Conservation (phyloP, 2,329 filamentous ascomycete genomes). For the Cyanodermella asteris region DNA sequence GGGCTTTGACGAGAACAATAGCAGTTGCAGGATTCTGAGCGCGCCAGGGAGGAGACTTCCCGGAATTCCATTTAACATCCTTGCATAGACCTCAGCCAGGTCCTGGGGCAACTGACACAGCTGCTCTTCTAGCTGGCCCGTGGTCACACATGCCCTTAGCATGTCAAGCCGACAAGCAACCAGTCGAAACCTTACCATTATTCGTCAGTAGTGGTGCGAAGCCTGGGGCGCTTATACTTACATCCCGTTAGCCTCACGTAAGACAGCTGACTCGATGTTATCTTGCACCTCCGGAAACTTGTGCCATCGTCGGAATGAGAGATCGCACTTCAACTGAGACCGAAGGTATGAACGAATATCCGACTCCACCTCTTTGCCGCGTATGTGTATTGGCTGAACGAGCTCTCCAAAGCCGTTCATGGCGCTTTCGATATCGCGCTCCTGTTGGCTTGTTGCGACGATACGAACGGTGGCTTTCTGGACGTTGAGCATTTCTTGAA, state of each 20-base stretch:
- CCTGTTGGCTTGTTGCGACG: conserved; percentile 3
- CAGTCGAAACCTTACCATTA: conserved; percentile 7
- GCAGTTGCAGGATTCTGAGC: conserved; percentile 10
- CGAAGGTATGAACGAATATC: conserved; percentile 4
- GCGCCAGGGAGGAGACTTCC: conserved; percentile 7
- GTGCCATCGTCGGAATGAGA: neutral
- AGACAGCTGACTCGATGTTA: conserved; percentile 1
- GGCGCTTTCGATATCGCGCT: conserved; percentile 2
- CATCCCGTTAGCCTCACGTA: neutral
- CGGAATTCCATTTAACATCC: conserved; percentile 9
- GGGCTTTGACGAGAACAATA: conserved; percentile 10
- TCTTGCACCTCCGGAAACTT: neutral
- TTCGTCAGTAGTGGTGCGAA: neutral
- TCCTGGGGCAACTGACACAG: conserved; percentile 4
- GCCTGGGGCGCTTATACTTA: neutral
- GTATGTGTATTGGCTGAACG: conserved; percentile 1
- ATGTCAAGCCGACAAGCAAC: conserved; percentile 5
- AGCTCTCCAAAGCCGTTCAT: neutral
- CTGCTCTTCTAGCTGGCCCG: conserved; percentile 2
- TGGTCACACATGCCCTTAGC: conserved; percentile 3
- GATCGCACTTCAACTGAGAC: neutral
- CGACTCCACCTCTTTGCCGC: conserved; percentile 1
- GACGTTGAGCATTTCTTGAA: conserved; percentile 1
- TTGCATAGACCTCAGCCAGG: conserved; percentile 5
- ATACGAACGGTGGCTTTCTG: conserved; percentile 2